Evolutionary conservation across 2,329 filamentous ascomycete genomes (phyloP), one percentile per base, ranked within the genome.

Genomic region (Sordariomycetes sp.): DNA sequence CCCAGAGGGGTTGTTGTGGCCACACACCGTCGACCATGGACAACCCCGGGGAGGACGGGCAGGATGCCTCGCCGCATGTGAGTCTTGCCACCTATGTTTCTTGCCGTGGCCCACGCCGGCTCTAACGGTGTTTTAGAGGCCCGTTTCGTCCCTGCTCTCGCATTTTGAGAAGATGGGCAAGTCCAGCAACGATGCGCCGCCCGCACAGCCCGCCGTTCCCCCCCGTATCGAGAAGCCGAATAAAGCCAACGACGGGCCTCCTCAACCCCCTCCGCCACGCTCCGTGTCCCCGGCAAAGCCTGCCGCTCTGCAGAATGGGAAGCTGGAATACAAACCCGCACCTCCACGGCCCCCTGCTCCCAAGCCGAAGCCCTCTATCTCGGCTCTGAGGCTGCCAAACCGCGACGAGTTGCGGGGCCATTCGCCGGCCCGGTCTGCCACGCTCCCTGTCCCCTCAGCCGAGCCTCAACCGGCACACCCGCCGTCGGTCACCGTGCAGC

Each of bases 161-260:
- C 86, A 88, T 65, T 94, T 93, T 70, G 89, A 94, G 76, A 90
- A 87, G 68, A 84, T 93, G 75, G 77, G 80, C 63, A 81, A 77
- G 67, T 62, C 70, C 57, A 74, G 74, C 59, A 70, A 75, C 53
- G 61, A 32, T 32, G 28, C 28, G 28, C 28, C 28, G 28, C 28
- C 28, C 28, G 28, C 28, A 32, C 28, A 32, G 28, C 28, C 28
- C 8, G 4, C 89, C 55, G 77, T 94, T 61, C 81, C 86, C 61
- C 89, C 88, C 62, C 86, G 88, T 65, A 94, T 93, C 70, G 89
- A 94, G 76, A 90, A 87, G 68, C 84, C 92, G 75, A 77, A 79
- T 63, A 81, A 77, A 67, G 62, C 70, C 58, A 74, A 74, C 59
- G 70, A 75, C 53, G 61, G 65, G 28, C 60, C 68, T 28, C 67